Evolutionary conservation across 1,139 yeast species (phyloP), one percentile per base, ranked within the genome.

Genomic region (Hanseniaspora gamundiae): DNA sequence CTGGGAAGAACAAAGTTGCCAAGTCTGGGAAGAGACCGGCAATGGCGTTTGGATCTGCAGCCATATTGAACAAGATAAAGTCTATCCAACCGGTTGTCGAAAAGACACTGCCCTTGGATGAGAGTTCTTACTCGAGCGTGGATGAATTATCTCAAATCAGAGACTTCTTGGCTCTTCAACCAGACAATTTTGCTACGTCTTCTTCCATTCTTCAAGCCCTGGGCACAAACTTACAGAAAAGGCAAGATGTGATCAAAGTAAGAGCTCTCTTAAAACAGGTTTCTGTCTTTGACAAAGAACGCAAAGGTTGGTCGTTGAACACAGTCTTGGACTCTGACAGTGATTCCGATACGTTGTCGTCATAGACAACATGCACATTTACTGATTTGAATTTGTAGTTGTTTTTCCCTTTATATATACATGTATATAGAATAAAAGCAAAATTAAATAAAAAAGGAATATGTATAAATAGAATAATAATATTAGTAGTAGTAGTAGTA

Each of bases 241-340:
- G 72, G 21, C 70, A 71, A 44, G 83, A 81, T 38, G 74, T 84
- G 41, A 68, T 81, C 2, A 65, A 74, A 47, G 69, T 84, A 19
- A 65, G 95, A 41, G 78, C 84, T 1, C 71, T 87, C 72, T 59
- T 88, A 44, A 71, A 76, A 46, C 74, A 76, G 44, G 73, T 85
- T 16, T 85, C 94, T 4, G 62, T 57, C 0, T 88, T 95, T 91
- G 75, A 80, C 49, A 60, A 66, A 9, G 56, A 24, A 24, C 16
- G 16, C n/a, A 28, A 28, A 28, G 16, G n/a, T 10, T 10, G 31
- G 31, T 8, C 4, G 13, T 13, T 28, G 13, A 28, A 28, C 13
- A 28, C n/a, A 28, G 16, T 28, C 13, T 13, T 28, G 5, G 31
- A 13, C 16, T 28, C 16, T 28, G n/a, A n/a, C n/a, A n/a, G n/a